These are phyloP conservation scores for Myxozyma kluyveri DNA, from an alignment of 805 yeast species.

Conservation along the genomic window DNA sequence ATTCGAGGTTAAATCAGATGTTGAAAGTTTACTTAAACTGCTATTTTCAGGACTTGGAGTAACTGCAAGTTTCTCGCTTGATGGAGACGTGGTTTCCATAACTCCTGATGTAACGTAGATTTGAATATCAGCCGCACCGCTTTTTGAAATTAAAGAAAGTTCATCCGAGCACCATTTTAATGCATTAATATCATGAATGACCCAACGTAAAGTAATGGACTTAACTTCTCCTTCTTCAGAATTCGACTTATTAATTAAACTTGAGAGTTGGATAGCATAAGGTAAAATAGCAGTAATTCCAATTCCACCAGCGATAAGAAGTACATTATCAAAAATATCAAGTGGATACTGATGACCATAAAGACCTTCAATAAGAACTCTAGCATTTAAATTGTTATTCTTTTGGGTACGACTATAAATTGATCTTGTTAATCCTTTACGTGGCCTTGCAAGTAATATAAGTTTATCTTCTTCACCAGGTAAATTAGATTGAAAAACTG, in stretches of 20 bases:
- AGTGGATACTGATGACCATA: constrained; percentile 52
- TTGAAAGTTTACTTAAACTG: no score
- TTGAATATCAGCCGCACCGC: constrained; percentile 1
- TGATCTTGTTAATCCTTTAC: neutral
- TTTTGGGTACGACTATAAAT: neutral
- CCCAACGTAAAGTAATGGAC: constrained; percentile 7
- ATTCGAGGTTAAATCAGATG: no score
- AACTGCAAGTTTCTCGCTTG: no score
- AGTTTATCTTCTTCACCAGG: constrained; percentile 1
- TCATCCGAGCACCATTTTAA: constrained; percentile 8
- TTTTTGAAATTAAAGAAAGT: neutral
- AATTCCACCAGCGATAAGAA: constrained; percentile 62
- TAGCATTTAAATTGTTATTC: constrained; percentile 33
- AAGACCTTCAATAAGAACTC: constrained; percentile 53
- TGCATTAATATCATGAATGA: neutral
- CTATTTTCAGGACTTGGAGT: no score
- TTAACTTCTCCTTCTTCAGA: no score
- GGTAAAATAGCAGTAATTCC: constrained; percentile 59
- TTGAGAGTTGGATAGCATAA: constrained; percentile 42
- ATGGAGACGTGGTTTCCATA: no score
- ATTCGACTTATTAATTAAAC: no score
- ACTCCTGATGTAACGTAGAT: no score
- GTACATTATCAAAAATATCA: constrained; percentile 47
- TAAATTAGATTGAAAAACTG: neutral
- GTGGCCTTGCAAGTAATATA: neutral